phyloP scores from a whole-genome alignment of 2,329 filamentous ascomycete genomes.

The Capronia americana region DNA sequence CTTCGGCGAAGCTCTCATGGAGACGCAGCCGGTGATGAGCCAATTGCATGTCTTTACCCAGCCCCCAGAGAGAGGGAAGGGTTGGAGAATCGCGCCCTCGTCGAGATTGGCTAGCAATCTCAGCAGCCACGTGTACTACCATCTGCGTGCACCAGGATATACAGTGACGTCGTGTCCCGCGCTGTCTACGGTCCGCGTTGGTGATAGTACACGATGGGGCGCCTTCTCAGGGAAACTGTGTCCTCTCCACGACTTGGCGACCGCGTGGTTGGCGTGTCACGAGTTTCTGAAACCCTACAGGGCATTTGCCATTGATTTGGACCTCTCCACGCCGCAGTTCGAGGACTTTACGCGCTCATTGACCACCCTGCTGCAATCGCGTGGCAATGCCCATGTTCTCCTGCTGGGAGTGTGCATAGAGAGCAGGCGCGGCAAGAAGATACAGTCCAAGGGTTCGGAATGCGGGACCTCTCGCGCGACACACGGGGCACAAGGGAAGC shows the following conservation, averaged over 20 bases:
- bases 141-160: not conserved
- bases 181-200: not conserved
- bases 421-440: too few relatives aligned
- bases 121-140: not conserved
- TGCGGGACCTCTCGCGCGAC: too few relatives aligned
- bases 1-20: not conserved
- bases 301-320: too few relatives aligned
- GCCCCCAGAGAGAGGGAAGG: not conserved
- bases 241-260: not conserved
- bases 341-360: too few relatives aligned
- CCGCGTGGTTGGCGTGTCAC: not conserved
- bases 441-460: too few relatives aligned
- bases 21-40: not conserved
- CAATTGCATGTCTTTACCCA: constrained; percentile 4
- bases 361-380: too few relatives aligned
- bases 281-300: not conserved
- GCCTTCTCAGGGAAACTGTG: not conserved
- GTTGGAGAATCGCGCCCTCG: not conserved
- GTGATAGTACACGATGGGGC: not conserved
- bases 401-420: too few relatives aligned
- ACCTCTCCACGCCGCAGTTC: too few relatives aligned
- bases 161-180: not conserved
- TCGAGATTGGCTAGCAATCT: not conserved
- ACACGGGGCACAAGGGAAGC: too few relatives aligned
- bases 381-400: too few relatives aligned